A percentile compares a stretch with the other conserved stretches of the same genome.
These are phyloP conservation scores for Phytophthora aleatoria DNA, from an alignment of 352 stramenopile genomes.

Conservation along the genomic window DNA sequence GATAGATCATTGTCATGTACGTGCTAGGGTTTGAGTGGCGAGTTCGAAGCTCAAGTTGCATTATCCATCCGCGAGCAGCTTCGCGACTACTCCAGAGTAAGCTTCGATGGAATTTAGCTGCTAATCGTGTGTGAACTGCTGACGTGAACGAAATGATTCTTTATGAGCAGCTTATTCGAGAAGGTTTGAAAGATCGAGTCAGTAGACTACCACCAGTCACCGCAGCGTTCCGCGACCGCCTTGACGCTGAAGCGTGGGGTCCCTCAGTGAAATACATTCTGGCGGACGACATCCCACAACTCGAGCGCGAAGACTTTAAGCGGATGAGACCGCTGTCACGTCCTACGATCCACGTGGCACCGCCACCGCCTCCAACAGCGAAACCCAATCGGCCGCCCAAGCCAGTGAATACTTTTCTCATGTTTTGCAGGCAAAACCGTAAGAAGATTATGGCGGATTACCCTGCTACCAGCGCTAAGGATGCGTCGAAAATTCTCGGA, in stretches of 20 bases:
- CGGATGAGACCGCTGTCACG: constrained; percentile 74
- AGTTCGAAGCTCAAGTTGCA: constrained; percentile 81
- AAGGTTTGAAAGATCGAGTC: constrained; percentile 65
- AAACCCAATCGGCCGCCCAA: constrained; percentile 80
- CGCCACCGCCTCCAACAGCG: constrained; percentile 23
- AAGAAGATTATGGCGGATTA: constrained; percentile 85
- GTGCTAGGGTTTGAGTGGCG: constrained; percentile 66
- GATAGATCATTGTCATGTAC: constrained; percentile 1
- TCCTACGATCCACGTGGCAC: constrained; percentile 41
- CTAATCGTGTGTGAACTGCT: constrained; percentile 5
- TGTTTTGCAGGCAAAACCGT: constrained; percentile 83
- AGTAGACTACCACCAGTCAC: constrained; percentile 63
- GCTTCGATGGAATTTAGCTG: neutral
- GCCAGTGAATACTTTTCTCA: constrained; percentile 85
- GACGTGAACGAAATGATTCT: neutral
- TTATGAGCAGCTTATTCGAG: constrained; percentile 60
- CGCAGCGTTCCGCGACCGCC: constrained; percentile 61
- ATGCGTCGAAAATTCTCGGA: constrained; percentile 81
- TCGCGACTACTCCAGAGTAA: constrained; percentile 73
- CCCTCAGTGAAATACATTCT: constrained; percentile 79
- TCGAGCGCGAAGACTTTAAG: constrained; percentile 84
- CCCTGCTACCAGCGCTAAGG: constrained; percentile 74
- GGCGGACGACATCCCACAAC: constrained; percentile 69
- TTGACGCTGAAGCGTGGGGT: constrained; percentile 64
- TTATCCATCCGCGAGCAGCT: constrained; percentile 83